These are phyloP conservation scores for Baorangia bicolor DNA, from an alignment of 768 basidiomycete species.

Conservation along the genomic window DNA sequence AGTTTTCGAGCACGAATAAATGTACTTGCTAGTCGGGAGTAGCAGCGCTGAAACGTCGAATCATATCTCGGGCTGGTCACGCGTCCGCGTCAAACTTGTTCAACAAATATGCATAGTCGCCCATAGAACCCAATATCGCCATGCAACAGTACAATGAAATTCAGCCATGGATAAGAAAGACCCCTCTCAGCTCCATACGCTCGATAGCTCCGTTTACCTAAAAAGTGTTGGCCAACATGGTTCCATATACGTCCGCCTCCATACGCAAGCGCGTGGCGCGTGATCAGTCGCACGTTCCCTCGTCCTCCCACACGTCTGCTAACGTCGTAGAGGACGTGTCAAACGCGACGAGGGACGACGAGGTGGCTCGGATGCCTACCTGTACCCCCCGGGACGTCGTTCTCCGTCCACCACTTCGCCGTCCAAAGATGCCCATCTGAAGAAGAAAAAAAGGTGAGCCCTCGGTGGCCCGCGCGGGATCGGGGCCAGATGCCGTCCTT, in stretches of 20 bases:
- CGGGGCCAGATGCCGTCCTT: slow-evolving; percentile 5
- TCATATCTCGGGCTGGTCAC: too few species aligned
- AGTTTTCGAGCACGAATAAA: background rate
- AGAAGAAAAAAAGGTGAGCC: background rate
- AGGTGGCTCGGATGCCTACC: slow-evolving; percentile 12
- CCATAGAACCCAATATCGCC: background rate
- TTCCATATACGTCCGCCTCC: background rate
- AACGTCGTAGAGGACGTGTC: slow-evolving; percentile 3
- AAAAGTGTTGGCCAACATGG: background rate
- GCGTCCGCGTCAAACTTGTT: background rate
- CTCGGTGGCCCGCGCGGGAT: background rate
- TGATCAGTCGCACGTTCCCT: slow-evolving; percentile 32
- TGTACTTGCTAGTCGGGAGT: slow-evolving; percentile 1
- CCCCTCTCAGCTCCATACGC: background rate
- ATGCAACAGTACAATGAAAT: background rate
- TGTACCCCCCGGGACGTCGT: slow-evolving; percentile 34
- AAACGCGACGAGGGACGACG: background rate
- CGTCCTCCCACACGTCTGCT: slow-evolving; percentile 35
- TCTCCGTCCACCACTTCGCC: slow-evolving; percentile 51
- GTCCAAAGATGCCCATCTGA: slow-evolving; percentile 48
- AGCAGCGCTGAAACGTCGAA: background rate
- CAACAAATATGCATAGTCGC: background rate
- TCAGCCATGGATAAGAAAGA: background rate
- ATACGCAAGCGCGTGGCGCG: background rate
- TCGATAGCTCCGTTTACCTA: background rate